Base-by-base conservation (phyloP, 2,329 filamentous ascomycete species). In the Gnomoniopsis sp. region DNA sequence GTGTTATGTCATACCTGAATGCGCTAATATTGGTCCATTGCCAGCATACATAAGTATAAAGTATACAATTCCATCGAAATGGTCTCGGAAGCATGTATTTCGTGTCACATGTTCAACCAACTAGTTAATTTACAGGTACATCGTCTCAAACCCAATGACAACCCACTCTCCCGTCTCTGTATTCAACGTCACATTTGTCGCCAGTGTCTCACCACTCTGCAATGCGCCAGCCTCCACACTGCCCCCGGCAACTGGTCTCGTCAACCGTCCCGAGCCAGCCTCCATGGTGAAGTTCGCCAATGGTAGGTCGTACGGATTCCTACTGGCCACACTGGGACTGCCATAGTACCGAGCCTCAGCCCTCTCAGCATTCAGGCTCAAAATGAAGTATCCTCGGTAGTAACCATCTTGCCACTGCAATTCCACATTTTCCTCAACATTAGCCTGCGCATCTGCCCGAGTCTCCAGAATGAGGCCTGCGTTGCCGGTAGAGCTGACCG, bases 321-420 rank as follows among this genome's bases (percentile, higher is more conserved):
- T 76, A 4, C 73, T 79, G 23, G 81, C 74, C 6, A 88, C 76
- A 1, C 80, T 85, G 0, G 87, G 86, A 66, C 81, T 68, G 49
- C 85, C 88, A 65, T 86, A 91, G 72, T 81, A 91, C 17, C 77
- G 76, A 0, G 88, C 88, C n/a, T 82, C 75, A 2, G 88, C 77
- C 47, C 80, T 74, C 11, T 86, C 77, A 21, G 82, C 77, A n/a
- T 73, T 77, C 55, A 89, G 75, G 49, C 81, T 78, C 41, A 91
- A 74, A 66, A 88, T 81, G 64, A 85, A 90, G 73, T 91, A 91
- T 1, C 88, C 88, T 19, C 88, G 79, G 70, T 90, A 91, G 70
- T 88, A 91, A 4, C 86, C 70, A 58, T 91, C 88, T 64, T 87
- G 84, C 88, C 88, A 91, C 67, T 89, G 85, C 49, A 91, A 74